Percentiles rank a stretch among this genome's conserved stretches.
phyloP scores from a whole-genome alignment of 75 land plant species.

The Azolla pinnata region DNA sequence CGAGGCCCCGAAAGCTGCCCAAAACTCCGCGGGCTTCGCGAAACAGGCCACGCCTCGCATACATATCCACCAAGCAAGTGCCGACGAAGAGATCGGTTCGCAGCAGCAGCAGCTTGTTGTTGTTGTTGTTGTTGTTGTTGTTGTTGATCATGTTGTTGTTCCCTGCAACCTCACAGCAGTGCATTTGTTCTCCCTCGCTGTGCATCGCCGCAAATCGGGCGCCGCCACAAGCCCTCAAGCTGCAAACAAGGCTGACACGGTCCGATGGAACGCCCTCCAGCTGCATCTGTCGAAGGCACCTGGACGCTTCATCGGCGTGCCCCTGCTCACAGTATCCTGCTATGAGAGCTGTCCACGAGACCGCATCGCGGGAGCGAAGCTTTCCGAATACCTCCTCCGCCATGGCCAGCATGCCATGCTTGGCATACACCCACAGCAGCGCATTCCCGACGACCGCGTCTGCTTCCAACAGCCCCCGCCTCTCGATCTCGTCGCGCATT shows the following conservation, averaged over 20 bases:
- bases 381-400: slow-evolving; percentile 28
- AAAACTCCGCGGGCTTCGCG: no score
- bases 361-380: slow-evolving; percentile 24
- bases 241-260: background rate
- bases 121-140: no score
- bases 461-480: slow-evolving; percentile 19
- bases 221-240: background rate
- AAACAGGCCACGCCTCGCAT: no score
- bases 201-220: no score
- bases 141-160: no score
- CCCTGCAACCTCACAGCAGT: no score
- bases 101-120: no score
- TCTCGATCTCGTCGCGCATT: slow-evolving; percentile 36
- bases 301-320: background rate
- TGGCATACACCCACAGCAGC: slow-evolving; percentile 38
- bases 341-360: slow-evolving; percentile 46
- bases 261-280: background rate
- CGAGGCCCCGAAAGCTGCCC: no score
- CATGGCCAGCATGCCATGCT: slow-evolving; percentile 24
- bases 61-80: no score
- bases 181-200: background rate
- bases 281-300: slow-evolving; percentile 11
- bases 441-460: slow-evolving; percentile 41
- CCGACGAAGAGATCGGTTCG: no score
- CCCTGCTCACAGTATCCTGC: slow-evolving; percentile 19